Evolutionary conservation across 768 basidiomycete species (phyloP).

Genomic region (Hericium coralloides): DNA sequence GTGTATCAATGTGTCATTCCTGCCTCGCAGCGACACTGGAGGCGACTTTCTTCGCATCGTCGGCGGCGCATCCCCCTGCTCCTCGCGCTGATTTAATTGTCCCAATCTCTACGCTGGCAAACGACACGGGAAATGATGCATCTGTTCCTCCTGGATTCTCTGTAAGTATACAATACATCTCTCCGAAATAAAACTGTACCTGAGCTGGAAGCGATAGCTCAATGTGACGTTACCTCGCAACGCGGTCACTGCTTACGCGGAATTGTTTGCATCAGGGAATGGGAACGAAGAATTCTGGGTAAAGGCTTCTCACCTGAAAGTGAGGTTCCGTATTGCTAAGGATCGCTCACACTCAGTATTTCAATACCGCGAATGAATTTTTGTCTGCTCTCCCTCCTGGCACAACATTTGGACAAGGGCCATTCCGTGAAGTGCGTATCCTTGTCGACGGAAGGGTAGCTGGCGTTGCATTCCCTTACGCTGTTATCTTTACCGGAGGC

Average conservation of each 20-base stretch:
- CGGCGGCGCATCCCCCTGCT: slow-evolving; percentile 44
- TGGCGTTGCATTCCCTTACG: slow-evolving; percentile 49
- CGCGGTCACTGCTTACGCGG: slow-evolving; percentile 56
- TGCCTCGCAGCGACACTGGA: slow-evolving; percentile 44
- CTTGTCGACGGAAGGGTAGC: slow-evolving; percentile 48
- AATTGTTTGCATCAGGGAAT: slow-evolving; percentile 63
- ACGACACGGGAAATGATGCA: slow-evolving; percentile 60
- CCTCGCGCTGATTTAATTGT: slow-evolving; percentile 56
- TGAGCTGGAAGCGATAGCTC: slow-evolving; percentile 28
- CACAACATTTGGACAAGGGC: slow-evolving; percentile 40
- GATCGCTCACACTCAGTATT: slow-evolving; percentile 39
- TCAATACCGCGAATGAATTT: slow-evolving; percentile 56
- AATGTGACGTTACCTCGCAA: slow-evolving; percentile 66
- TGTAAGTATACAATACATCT: slow-evolving; percentile 30
- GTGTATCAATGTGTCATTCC: not conserved
- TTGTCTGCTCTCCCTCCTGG: slow-evolving; percentile 42
- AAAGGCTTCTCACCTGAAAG: slow-evolving; percentile 6
- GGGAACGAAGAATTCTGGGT: slow-evolving; percentile 76
- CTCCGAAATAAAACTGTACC: not conserved
- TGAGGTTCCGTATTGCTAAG: not conserved
- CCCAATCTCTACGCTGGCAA: slow-evolving; percentile 56
- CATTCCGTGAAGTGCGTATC: slow-evolving; percentile 55
- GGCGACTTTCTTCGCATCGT: slow-evolving; percentile 66
- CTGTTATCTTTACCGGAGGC: slow-evolving; percentile 54
- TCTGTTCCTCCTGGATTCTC: slow-evolving; percentile 70